Base-by-base conservation (phyloP, 306 rosid genomes). In the Dalbergia oliveri region DNA sequence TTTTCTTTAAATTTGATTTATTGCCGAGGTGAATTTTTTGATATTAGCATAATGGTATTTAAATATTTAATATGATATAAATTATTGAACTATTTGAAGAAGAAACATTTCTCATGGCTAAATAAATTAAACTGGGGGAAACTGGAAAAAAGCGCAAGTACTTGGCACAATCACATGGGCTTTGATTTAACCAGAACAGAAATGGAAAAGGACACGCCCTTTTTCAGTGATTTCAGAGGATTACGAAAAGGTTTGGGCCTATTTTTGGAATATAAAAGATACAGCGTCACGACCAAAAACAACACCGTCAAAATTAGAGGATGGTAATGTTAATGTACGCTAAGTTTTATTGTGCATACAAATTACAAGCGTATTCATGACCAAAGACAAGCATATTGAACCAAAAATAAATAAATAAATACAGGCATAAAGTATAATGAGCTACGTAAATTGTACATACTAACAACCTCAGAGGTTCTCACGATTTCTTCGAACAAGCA, bases 191-290 rank as follows among this genome's bases (percentile, higher is more conserved):
- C 66, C 59, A 15, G 26, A 47, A 45, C 0, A 41, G 11, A 67
- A 43, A 21, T 16, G 18, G 56, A 45, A 57, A 41, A 10, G 34
- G 34, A 5, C 57, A 7, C 61, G 47, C 23, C 21, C 60, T 31
- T 53, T 47, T 31, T 1, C 19, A 56, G 47, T 65, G 41, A 53
- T 63, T 69, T 26, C n/a, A 18, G 19, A 16, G 39, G 44, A n/a
- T 37, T 3, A 16, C 65, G 16, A 65, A 43, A 76, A 76, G 35
- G 57, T 49, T 49, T 76, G 72, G 72, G 41, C 51, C 64, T 8
- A 21, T 7, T 51, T 51, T 35, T 49, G 34, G 8, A 76, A 34
- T 10, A 49, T 11, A 0, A 13, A 69, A 33, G 35, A 53, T 53
- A 37, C 41, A 37, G 41, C 41, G 0, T 37, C 41, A 37, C 5